A percentile compares a stretch with the other conserved stretches of the same genome.
These are phyloP conservation scores for Haplographium delicatum DNA, from an alignment of 495 filamentous ascomycete genomes.

Conservation along the genomic window DNA sequence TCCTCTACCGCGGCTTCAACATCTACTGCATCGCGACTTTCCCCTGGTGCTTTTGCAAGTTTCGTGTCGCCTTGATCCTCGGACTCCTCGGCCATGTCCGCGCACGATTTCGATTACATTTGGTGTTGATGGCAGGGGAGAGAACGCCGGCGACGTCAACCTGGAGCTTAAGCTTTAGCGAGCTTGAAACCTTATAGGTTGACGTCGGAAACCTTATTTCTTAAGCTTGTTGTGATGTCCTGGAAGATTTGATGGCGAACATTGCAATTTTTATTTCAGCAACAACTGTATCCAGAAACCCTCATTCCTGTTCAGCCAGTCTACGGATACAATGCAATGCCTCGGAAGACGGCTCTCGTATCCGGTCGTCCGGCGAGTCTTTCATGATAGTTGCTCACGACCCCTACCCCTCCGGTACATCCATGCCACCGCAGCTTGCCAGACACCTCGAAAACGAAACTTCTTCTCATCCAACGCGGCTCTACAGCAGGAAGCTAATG, in stretches of 20 bases:
- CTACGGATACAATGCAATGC: conserved; percentile 9
- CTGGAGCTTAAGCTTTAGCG: conserved; percentile 15
- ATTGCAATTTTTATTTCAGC: neutral
- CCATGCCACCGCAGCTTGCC: conserved; percentile 34
- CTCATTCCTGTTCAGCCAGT: neutral
- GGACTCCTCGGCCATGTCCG: conserved; percentile 23
- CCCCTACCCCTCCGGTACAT: conserved; percentile 26
- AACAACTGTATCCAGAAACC: neutral
- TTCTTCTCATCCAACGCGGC: conserved; percentile 48
- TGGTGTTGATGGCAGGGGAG: conserved; percentile 18
- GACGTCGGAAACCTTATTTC: neutral
- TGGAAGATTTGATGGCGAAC: neutral
- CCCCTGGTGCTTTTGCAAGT: conserved; percentile 5
- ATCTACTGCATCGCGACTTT: too few species aligned
- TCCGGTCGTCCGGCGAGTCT: conserved; percentile 2
- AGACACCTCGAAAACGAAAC: conserved; percentile 35
- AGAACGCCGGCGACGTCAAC: conserved; percentile 8
- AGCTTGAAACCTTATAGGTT: too few species aligned
- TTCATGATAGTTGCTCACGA: conserved; percentile 4
- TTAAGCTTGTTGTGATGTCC: neutral
- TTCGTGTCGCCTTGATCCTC: conserved; percentile 22
- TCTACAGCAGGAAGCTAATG: conserved; percentile 31
- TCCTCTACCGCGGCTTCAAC: too few species aligned
- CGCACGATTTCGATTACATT: conserved; percentile 21
- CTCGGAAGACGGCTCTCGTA: conserved; percentile 12